Base-by-base conservation (phyloP, 768 basidiomycete genomes). In the Tubosaeta brunneosetosa region DNA sequence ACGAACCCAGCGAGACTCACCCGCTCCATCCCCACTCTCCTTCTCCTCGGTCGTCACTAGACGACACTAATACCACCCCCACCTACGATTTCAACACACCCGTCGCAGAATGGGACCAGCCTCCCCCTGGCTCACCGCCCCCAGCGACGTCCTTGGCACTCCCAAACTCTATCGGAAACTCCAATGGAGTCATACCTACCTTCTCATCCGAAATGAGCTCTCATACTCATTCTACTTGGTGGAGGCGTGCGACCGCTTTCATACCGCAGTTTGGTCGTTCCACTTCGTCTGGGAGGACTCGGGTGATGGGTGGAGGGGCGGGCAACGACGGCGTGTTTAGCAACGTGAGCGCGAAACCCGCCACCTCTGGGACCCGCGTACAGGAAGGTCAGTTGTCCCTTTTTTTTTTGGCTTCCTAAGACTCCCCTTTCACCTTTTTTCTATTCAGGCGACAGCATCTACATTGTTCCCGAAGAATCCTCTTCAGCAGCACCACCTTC, bases 301-400 rank as follows among this genome's bases (percentile, higher is more conserved):
- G 29, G n/a, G 17, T 50, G 16, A 66, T 88, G 6, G 88, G 88
- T 27, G 81, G 83, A 33, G 89, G 88, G 8, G 75, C 75, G 11
- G 71, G 77, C 45, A 93, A 94, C 59, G 93, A 94, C 54, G 95
- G 94, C 16, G 94, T 98, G 19, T 98, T 97, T 69, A 88, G 85
- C 31, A 98, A 97, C 67, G 83, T 98, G n/a, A 85, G 84, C 37
- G 95, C 95, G 14, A 95, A 97, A 63, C 87, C 87, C 1, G 52
- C 61, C 7, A 74, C 82, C 40, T 64, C 72, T 16, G 86, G 87
- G 19, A 63, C 77, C 26, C 74, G 76, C 44, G 66, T 85, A 22
- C 82, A 80, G 61, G 78, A 86, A 57, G 87, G 87, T 61, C 12
- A 3, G 43, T 58, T 44, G 47, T 50, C 19, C 13, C 46, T 6